Percentiles rank a stretch among this genome's conserved stretches.
Conservation (phyloP, 148 eudicot genomes). For the Spergularia marina region DNA sequence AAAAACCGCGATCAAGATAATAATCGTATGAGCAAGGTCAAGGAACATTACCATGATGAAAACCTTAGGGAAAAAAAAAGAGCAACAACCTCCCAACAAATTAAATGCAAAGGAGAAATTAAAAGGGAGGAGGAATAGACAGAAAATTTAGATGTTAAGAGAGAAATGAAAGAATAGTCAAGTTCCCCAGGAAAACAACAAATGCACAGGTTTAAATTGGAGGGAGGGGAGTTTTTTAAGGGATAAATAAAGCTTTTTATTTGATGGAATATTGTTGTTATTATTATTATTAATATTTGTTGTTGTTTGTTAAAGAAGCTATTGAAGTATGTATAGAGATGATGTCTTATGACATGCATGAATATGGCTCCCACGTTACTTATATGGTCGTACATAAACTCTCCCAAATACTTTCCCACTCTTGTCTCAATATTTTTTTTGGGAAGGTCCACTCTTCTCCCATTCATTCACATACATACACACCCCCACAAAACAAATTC, state of each 20-base stretch:
- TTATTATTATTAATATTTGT: neutral
- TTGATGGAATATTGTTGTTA: constrained; percentile 6
- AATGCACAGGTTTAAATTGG: neutral
- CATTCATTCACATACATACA: no score
- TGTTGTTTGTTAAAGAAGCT: neutral
- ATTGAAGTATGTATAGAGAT: neutral
- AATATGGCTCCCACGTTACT: constrained; percentile 31
- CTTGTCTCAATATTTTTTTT: neutral
- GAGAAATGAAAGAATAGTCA: constrained; percentile 2
- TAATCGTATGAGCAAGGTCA: neutral
- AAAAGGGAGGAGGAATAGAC: no score
- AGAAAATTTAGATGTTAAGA: neutral
- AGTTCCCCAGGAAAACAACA: neutral
- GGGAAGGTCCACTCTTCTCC: no score
- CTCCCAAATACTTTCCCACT: neutral
- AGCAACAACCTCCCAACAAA: constrained; percentile 16
- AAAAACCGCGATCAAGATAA: neutral
- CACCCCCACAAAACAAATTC: no score
- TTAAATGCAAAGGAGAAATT: neutral
- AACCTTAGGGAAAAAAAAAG: neutral
- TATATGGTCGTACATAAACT: neutral
- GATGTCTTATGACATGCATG: constrained; percentile 14
- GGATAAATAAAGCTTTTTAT: neutral
- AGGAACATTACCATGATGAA: constrained; percentile 22
- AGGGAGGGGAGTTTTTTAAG: constrained; percentile 26